These are phyloP conservation scores for Malassezia globosa DNA, from an alignment of 1,284 basidiomycete genomes.

Conservation along the genomic window DNA sequence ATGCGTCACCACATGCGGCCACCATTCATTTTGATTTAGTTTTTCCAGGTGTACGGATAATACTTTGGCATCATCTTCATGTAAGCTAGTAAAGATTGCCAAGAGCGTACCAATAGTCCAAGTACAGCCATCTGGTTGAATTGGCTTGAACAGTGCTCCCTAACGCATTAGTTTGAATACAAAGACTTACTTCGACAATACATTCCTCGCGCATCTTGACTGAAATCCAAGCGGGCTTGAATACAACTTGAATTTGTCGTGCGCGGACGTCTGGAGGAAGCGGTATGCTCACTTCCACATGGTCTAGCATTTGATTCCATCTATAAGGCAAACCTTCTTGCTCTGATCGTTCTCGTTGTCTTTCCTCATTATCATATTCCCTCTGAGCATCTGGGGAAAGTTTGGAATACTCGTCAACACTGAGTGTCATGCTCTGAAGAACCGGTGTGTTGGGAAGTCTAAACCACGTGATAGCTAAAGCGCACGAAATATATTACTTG, in stretches of 20 bases:
- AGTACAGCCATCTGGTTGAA: conserved; percentile 90
- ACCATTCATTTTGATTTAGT: conserved; percentile 78
- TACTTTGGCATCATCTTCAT: conserved; percentile 63
- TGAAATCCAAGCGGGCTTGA: conserved; percentile 70
- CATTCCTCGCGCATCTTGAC: conserved; percentile 73
- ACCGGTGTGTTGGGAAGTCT: too few relatives aligned
- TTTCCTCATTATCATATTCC: conserved; percentile 59
- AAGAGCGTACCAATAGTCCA: conserved; percentile 69
- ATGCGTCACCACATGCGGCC: conserved; percentile 88
- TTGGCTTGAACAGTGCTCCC: conserved; percentile 84
- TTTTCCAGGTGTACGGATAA: conserved; percentile 77
- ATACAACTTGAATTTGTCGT: conserved; percentile 62
- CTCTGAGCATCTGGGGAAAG: conserved; percentile 67
- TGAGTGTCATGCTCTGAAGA: conserved; percentile 56
- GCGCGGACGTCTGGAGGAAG: conserved; percentile 76
- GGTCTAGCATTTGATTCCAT: conserved; percentile 82
- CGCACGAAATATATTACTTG: too few relatives aligned
- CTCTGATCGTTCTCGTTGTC: conserved; percentile 62
- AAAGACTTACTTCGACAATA: conserved; percentile 51
- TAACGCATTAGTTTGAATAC: conserved; percentile 48
- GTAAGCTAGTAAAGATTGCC: background rate
- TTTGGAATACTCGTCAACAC: conserved; percentile 60
- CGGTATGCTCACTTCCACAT: conserved; percentile 70
- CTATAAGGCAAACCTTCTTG: conserved; percentile 80
- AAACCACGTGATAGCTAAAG: too few relatives aligned